Evolutionary conservation across 2,329 filamentous ascomycete genomes (phyloP).

Genomic region (Alternaria viburni): DNA sequence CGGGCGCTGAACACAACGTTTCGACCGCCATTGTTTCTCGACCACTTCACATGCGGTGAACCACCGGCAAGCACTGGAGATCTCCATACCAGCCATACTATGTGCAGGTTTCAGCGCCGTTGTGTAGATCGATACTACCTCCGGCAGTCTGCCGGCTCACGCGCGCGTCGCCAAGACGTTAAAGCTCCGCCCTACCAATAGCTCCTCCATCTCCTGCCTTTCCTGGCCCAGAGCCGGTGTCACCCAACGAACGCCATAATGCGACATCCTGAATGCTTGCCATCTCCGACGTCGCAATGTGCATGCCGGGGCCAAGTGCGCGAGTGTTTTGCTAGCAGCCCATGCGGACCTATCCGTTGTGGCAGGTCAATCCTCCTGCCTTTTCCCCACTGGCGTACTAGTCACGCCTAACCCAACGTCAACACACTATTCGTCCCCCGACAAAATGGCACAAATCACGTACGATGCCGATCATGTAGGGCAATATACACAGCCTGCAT

Average conservation of each 20-base stretch:
- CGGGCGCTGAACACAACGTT: neutral
- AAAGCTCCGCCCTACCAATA: slow-evolving; percentile 6
- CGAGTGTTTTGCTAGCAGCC: neutral
- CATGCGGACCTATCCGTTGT: slow-evolving; percentile 3
- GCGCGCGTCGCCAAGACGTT: slow-evolving; percentile 2
- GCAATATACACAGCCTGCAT: slow-evolving; percentile 6
- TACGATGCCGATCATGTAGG: slow-evolving; percentile 1
- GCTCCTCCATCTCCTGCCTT: slow-evolving; percentile 8
- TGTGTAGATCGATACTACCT: slow-evolving; percentile 5
- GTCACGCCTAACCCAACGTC: neutral
- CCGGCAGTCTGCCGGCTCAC: slow-evolving; percentile 2
- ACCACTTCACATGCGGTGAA: neutral
- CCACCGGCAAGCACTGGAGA: neutral
- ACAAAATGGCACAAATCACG: neutral
- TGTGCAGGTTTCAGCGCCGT: neutral
- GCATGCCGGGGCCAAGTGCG: slow-evolving; percentile 1
- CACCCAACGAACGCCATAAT: neutral
- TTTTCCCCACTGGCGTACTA: slow-evolving; percentile 5
- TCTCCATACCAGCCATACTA: neutral
- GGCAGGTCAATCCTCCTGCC: slow-evolving; percentile 11
- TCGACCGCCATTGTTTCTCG: neutral
- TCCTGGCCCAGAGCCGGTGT: slow-evolving; percentile 7
- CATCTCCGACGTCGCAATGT: slow-evolving; percentile 3
- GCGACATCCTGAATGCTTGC: neutral
- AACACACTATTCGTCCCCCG: slow-evolving; percentile 3